Conservation (phyloP, 768 basidiomycete species). For the Clavulina sp. region DNA sequence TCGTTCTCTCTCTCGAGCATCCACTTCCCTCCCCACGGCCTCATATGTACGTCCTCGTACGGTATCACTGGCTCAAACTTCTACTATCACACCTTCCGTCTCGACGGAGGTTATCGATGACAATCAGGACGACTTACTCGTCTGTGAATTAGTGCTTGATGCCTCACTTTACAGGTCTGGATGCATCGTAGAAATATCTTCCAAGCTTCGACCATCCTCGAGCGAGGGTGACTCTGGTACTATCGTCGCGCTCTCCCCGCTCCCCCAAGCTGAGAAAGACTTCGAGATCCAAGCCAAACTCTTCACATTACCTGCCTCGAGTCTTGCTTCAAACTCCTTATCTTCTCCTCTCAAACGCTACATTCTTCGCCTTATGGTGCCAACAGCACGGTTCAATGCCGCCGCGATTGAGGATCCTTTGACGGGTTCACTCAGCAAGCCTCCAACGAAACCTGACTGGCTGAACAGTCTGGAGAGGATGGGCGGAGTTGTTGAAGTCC, state of each 20-base stretch:
- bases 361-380: conserved; percentile 57
- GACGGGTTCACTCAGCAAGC: conserved; percentile 44
- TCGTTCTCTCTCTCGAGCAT: too few species aligned
- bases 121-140: conserved; percentile 37
- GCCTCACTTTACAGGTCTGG: conserved; percentile 63
- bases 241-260: conserved; percentile 5
- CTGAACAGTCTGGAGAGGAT: conserved; percentile 36
- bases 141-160: conserved; percentile 67
- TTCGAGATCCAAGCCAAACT: conserved; percentile 42
- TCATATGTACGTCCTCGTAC: too few species aligned
- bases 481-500: conserved; percentile 39
- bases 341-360: conserved; percentile 48
- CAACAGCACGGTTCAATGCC: conserved; percentile 50
- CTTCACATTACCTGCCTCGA: conserved; percentile 65
- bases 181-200: conserved; percentile 34
- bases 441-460: conserved; percentile 57
- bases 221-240: background rate
- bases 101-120: background rate
- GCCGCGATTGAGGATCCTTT: conserved; percentile 62
- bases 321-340: conserved; percentile 43
- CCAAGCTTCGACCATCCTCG: background rate
- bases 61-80: too few species aligned
- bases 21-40: too few species aligned
- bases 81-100: background rate
- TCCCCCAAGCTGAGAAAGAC: conserved; percentile 16